Evolutionary conservation across 345 rosid genomes (phyloP), one percentile per base, ranked within the genome.

Genomic region (Salix brachista): DNA sequence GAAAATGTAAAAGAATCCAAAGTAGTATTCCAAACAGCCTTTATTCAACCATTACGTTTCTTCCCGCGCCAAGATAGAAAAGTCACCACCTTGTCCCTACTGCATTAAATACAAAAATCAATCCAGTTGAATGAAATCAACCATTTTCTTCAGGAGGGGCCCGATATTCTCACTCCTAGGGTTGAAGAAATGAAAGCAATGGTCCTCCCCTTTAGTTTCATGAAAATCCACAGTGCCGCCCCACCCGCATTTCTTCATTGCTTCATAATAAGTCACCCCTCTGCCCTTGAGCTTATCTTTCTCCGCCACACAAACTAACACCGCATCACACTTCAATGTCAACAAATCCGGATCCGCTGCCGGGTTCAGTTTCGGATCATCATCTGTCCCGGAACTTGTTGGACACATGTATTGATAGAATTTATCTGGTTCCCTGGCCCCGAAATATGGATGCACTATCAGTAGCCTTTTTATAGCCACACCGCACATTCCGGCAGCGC

Each of bases 311-410:
- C 84, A 71, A 0, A 92, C 87, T 80, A 87, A 25, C 60, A 87
- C 78, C 79, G 66, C 82, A 0, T n/a, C 80, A 32, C 89, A 84
- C 67, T 82, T 85, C 32, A 90, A 39, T 18, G 72, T 77, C 18
- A 67, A 73, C 69, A 91, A 8, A 69, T 86, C 65, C 72, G 91
- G 73, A 71, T 84, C 89, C 9, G 61, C 46, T 2, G 21, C 69
- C 54, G 89, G 91, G 72, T 91, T 85, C 0, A 91, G 4, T 79
- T 42, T 76, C 13, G 89, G 93, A 52, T 91, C 91, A 52, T 88
- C 86, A 13, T 73, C 73, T 3, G 61, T 42, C 21, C 92, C 92
- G 0, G 80, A 62, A 14, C 82, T 83, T 11, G 54, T 52, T 0
- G 93, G 92, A 18, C 77, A 77, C 26, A 82, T 79, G 0, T 81